Percentiles rank a stretch among this genome's conserved stretches.
Conservation (phyloP, 2,329 filamentous ascomycete genomes). For the Pseudocercospora crystallina region DNA sequence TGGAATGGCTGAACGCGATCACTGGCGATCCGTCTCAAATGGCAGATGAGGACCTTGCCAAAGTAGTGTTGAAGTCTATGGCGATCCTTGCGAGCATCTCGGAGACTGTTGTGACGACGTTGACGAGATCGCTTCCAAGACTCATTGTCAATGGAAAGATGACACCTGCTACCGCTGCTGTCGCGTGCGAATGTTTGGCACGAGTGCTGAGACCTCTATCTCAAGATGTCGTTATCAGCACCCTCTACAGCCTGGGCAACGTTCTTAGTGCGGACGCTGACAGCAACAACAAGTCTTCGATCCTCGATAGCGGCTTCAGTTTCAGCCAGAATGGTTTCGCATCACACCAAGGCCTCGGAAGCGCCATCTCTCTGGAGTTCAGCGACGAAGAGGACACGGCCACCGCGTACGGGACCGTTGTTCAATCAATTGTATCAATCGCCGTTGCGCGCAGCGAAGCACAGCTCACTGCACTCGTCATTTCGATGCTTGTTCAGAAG, state of each 20-base stretch:
- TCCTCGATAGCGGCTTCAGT: conserved; percentile 47
- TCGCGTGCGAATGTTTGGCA: conserved; percentile 83
- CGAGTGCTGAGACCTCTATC: conserved; percentile 79
- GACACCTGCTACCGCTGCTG: conserved; percentile 64
- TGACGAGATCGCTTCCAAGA: conserved; percentile 77
- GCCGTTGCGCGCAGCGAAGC: conserved; percentile 77
- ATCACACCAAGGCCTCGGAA: conserved; percentile 51
- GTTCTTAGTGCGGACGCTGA: conserved; percentile 74
- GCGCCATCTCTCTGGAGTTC: conserved; percentile 74
- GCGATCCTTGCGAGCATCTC: conserved; percentile 77
- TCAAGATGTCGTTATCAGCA: conserved; percentile 91
- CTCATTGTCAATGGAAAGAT: conserved; percentile 85
- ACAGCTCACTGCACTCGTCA: conserved; percentile 88
- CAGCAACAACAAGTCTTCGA: conserved; percentile 47
- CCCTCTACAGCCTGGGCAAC: conserved; percentile 94
- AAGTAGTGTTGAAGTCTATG: conserved; percentile 76
- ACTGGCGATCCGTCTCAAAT: conserved; percentile 79
- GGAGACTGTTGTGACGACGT: conserved; percentile 68
- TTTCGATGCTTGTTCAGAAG: conserved; percentile 97
- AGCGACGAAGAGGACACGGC: conserved; percentile 75
- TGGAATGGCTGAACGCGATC: conserved; percentile 82
- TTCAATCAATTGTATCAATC: conserved; percentile 93
- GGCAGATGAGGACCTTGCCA: conserved; percentile 73
- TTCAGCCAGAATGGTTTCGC: conserved; percentile 16
- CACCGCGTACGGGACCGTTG: conserved; percentile 78